A percentile compares a stretch with the other conserved stretches of the same genome.
phyloP scores from a whole-genome alignment of 108 stramenopile genomes.

The Cyclotella atomus region DNA sequence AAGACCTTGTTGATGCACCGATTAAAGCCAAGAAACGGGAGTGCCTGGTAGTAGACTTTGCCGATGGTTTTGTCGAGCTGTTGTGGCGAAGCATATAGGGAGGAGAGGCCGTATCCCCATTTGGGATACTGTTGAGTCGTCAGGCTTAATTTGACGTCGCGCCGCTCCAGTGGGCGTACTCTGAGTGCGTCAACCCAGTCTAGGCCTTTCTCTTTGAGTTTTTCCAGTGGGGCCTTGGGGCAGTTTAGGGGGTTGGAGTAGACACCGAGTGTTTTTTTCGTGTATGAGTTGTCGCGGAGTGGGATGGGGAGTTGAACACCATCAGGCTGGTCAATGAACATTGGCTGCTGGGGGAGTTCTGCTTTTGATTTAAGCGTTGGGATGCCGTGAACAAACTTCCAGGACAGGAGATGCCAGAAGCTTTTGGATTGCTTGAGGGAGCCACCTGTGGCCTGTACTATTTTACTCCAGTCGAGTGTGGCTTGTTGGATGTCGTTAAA shows the following conservation, averaged over 20 bases:
- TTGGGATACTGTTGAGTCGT: background rate
- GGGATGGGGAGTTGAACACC: background rate
- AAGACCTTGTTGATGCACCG: background rate
- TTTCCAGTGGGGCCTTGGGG: background rate
- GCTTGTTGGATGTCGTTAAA: background rate
- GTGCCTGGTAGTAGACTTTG: background rate
- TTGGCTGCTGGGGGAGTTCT: background rate
- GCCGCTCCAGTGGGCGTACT: background rate
- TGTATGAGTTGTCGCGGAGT: background rate
- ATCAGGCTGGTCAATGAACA: background rate
- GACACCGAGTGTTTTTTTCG: background rate
- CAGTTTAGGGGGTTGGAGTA: too few relatives aligned
- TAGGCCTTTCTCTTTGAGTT: background rate
- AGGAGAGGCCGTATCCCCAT: background rate
- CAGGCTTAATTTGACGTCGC: background rate
- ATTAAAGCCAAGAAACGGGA: slow-evolving; percentile 1
- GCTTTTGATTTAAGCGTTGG: background rate
- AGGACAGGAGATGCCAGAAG: background rate
- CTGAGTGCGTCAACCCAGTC: background rate
- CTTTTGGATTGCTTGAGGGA: background rate
- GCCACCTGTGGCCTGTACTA: background rate
- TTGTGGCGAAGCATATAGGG: background rate
- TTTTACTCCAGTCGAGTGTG: background rate
- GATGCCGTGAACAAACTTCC: background rate
- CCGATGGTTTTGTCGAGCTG: background rate